Conservation (phyloP, 768 basidiomycete genomes). For the Multifurca ochricompacta region DNA sequence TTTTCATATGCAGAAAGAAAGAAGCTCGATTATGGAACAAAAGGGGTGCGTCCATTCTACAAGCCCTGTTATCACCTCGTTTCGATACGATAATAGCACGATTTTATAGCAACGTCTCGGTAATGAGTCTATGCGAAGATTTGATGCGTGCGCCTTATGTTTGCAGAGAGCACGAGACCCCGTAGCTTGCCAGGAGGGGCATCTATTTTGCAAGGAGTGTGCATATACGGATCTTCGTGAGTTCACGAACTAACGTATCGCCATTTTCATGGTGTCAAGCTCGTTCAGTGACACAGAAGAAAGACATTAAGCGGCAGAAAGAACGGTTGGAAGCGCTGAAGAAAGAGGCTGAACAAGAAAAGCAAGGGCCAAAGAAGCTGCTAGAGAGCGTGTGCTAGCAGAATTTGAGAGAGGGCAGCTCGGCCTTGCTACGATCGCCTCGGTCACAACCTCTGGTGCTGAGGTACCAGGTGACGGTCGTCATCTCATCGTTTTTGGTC, state of each 20-base stretch:
- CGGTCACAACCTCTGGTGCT: slow-evolving; percentile 35
- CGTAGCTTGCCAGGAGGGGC: slow-evolving; percentile 75
- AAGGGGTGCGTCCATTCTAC: slow-evolving; percentile 41
- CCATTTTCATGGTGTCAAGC: neutral
- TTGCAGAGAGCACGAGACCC: slow-evolving; percentile 78
- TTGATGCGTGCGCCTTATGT: slow-evolving; percentile 89
- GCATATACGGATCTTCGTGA: slow-evolving; percentile 76
- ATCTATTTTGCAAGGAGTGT: slow-evolving; percentile 95
- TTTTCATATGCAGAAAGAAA: slow-evolving; percentile 89
- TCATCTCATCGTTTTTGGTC: slow-evolving; percentile 21
- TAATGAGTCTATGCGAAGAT: slow-evolving; percentile 86
- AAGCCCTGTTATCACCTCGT: neutral
- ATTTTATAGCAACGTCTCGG: slow-evolving; percentile 64
- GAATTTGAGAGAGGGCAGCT: slow-evolving; percentile 90
- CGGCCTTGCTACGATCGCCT: slow-evolving; percentile 45
- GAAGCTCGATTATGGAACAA: slow-evolving; percentile 79
- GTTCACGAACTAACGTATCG: slow-evolving; percentile 23
- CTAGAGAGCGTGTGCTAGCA: slow-evolving; percentile 77
- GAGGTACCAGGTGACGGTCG: slow-evolving; percentile 31
- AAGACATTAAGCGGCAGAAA: slow-evolving; percentile 89
- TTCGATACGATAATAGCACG: slow-evolving; percentile 4
- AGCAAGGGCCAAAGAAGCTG: slow-evolving; percentile 56
- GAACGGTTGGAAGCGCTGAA: slow-evolving; percentile 64
- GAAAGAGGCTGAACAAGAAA: slow-evolving; percentile 76
- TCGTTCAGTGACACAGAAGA: slow-evolving; percentile 72